Base-by-base conservation (phyloP, 345 rosid species). In the Syzygium aqueum region DNA sequence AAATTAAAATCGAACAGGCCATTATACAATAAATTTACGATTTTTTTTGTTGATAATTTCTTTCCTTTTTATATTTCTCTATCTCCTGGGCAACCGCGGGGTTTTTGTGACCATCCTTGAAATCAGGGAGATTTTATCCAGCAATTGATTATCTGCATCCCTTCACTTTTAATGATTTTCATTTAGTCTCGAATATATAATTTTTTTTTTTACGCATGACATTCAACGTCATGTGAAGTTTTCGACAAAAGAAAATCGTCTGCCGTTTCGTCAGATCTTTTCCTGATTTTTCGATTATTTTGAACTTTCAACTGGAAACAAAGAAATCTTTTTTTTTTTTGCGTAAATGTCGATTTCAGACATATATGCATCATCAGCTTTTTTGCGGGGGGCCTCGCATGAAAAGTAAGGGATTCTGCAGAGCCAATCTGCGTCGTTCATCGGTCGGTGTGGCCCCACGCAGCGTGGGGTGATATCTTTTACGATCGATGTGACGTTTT, bases 1-100 rank as follows among this genome's bases (percentile, higher is more conserved):
- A 1, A 0, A 0, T 56, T 56, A 50, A 3, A 11, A 50, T 8
- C 12, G 11, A 50, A 50, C 11, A 10, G 51, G 11, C 11, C 12
- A 3, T 50, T 15, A 25, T 59, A 33, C 37, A n/a, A n/a, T n/a
- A n/a, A n/a, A n/a, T n/a, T n/a, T n/a, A 0, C 27, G 27, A 57
- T 11, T 27, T 0, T 59, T 59, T 59, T 59, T 59, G 27, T 43
- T 43, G 65, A 6, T 1, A 25, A 27, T 27, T 59, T 59, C 28
- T 0, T 11, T 59, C 5, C 25, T 11, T 28, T 28, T 3, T 16
- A 16, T 67, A 33, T 17, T 8, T 30, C 12, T 30, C 3, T 33
- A 17, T 67, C 33, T 33, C 23, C 43, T 17, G 33, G 46, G 33
- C 78, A 17, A 16, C 23, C 17, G 0, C 5, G 78, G 12, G 8